Percentiles rank a stretch among this genome's conserved stretches.
Evolutionary conservation across 164 flowering plant species (phyloP).

Genomic region (Chimonanthus salicifolius): DNA sequence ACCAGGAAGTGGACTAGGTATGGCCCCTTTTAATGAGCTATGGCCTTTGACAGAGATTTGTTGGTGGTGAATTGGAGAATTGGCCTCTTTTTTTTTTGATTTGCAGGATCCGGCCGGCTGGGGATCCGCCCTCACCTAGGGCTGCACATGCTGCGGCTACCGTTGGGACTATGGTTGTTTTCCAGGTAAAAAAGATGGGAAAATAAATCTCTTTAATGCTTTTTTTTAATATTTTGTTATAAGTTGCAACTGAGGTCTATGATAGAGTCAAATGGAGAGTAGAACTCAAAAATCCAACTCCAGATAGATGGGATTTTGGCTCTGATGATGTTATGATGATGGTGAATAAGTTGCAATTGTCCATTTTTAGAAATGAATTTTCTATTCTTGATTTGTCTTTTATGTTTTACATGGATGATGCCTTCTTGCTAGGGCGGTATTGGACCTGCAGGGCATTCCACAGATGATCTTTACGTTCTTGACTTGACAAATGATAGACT

Average conservation of each 20-base stretch:
- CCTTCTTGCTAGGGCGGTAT: constrained; percentile 81
- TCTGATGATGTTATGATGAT: not conserved
- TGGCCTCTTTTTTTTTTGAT: constrained; percentile 3
- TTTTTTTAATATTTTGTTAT: not conserved
- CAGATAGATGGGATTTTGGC: too few species aligned
- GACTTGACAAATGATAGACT: constrained; percentile 86
- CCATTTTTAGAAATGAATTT: not conserved
- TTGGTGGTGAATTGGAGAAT: not conserved
- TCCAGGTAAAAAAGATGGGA: constrained; percentile 57
- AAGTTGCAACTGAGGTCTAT: too few species aligned
- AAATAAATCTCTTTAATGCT: not conserved
- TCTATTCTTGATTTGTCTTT: not conserved
- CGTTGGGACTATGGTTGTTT: constrained; percentile 98
- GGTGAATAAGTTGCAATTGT: not conserved
- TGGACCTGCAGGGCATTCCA: constrained; percentile 99
- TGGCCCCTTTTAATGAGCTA: not conserved
- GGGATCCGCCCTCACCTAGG: constrained; percentile 98
- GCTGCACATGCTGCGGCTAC: constrained; percentile 98
- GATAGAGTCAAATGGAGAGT: too few species aligned
- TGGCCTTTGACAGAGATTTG: not conserved
- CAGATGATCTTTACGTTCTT: constrained; percentile 91
- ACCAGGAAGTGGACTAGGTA: constrained; percentile 92
- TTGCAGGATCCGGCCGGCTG: constrained; percentile 66
- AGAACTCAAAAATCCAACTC: too few species aligned
- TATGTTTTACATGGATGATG: constrained; percentile 9